These are phyloP conservation scores for Macadamia integrifolia DNA, from an alignment of 164 flowering plant genomes.

Conservation along the genomic window DNA sequence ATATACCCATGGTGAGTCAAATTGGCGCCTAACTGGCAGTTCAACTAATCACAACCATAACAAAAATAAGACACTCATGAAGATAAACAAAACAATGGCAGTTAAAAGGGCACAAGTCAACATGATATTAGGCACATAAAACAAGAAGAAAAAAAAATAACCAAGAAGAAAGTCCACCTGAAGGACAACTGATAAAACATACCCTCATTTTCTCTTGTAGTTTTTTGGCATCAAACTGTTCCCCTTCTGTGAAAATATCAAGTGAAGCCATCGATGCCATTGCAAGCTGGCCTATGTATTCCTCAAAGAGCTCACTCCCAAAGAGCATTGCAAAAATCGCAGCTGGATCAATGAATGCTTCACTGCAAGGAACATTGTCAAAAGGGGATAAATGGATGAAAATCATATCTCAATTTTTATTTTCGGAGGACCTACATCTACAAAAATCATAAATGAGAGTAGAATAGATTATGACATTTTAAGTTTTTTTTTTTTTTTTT, in stretches of 20 bases:
- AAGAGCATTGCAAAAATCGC: conserved; percentile 99
- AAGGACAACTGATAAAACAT: conserved; percentile 8
- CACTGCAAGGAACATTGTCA: conserved; percentile 41
- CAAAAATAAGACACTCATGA: no score
- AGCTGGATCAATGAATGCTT: conserved; percentile 93
- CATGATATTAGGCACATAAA: no score
- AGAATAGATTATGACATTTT: background rate
- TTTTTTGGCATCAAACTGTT: conserved; percentile 78
- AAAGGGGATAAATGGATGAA: background rate
- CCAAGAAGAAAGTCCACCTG: no score
- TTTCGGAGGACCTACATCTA: background rate
- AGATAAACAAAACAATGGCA: no score
- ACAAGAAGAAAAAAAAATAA: no score
- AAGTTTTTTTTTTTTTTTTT: no score
- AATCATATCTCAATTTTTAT: background rate
- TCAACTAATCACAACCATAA: no score
- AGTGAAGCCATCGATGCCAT: conserved; percentile 99
- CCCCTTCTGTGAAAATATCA: conserved; percentile 83
- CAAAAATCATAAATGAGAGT: background rate
- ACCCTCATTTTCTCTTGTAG: conserved; percentile 96
- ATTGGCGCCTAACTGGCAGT: no score
- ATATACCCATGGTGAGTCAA: no score
- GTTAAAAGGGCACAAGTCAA: no score
- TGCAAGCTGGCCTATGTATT: conserved; percentile 97
- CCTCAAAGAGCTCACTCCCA: conserved; percentile 99